Base-by-base conservation (phyloP, 2,329 filamentous ascomycete species). In the Metarhizium brunneum region DNA sequence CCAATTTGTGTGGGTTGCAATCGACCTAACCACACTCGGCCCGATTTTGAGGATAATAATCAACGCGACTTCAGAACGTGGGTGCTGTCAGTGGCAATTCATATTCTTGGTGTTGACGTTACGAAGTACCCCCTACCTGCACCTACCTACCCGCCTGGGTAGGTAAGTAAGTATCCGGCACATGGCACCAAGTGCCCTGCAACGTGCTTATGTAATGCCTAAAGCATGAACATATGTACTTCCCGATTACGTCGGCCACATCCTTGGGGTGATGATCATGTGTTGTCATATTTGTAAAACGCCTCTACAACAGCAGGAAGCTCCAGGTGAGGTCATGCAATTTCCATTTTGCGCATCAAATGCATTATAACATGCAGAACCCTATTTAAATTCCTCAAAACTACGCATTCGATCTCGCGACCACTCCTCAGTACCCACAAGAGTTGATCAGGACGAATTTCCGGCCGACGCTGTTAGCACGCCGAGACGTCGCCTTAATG, bases 401-500 rank as follows among this genome's bases (percentile, higher is more conserved):
- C 45, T 48, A 14, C 20, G 30, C n/a, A 16, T 30, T 48, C 20
- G 20, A 48, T 48, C 13, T 48, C 25, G 45, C 45, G 7, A 20
- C 14, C 8, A 29, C 25, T 29, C 20, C 20, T 25, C 13, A 30
- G 14, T n/a, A 11, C 14, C 49, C 56, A 45, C 59, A 59, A 67
- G 62, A 65, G 62, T 53, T 52, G 35, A 18, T 47, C 35, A 18
- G 29, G 29, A 43, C 45, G 45, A 54, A 11, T 6, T 50, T n/a
- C 20, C 32, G n/a, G 42, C 32, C 25, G 8, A 30, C 42, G 25
- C 20, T 6, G 3, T 48, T 18, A 60, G 50, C 54, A 52, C 56
- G 50, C 32, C 51, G 51, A 53, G 54, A 60, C 62, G 60, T 63
- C 69, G 70, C 66, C 71, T 82, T 78, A 75, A 89, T 89, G 86